Percentiles rank a stretch among this genome's conserved stretches.
Evolutionary conservation across 805 yeast genomes (phyloP).

Genomic region (Pichia californica): DNA sequence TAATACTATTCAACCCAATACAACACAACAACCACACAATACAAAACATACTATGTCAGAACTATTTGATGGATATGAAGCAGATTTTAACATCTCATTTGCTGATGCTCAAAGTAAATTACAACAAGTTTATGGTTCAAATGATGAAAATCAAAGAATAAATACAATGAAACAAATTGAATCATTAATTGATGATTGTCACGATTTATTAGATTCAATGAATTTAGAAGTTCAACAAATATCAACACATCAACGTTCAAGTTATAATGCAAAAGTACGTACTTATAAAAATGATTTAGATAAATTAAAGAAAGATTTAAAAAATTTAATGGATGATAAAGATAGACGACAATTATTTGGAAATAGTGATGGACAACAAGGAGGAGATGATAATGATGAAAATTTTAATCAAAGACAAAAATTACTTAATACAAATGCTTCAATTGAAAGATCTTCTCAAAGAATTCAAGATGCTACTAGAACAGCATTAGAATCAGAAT

Average conservation of each 20-base stretch:
- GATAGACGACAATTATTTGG: conserved; percentile 75
- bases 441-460: conserved; percentile 77
- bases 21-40: no score
- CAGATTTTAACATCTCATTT: conserved; percentile 64
- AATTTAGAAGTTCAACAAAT: conserved; percentile 77
- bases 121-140: conserved; percentile 43
- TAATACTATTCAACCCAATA: no score
- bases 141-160: conserved; percentile 42
- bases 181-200: conserved; percentile 68
- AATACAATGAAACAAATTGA: conserved; percentile 55
- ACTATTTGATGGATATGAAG: conserved; percentile 56
- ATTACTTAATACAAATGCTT: conserved; percentile 66
- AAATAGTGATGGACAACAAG: conserved; percentile 30
- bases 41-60: no score
- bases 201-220: conserved; percentile 81
- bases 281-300: conserved; percentile 58
- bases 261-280: conserved; percentile 70
- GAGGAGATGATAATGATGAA: conserved; percentile 29
- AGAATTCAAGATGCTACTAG: conserved; percentile 83
- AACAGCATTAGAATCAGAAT: conserved; percentile 87
- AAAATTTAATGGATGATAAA: conserved; percentile 56
- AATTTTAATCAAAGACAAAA: conserved; percentile 71
- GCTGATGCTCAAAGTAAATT: conserved; percentile 66
- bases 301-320: conserved; percentile 48
- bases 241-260: conserved; percentile 67